Percentiles rank a stretch among this genome's conserved stretches.
These are phyloP conservation scores for Endocalyx cinctus DNA, from an alignment of 2,329 filamentous ascomycete species.

Conservation along the genomic window DNA sequence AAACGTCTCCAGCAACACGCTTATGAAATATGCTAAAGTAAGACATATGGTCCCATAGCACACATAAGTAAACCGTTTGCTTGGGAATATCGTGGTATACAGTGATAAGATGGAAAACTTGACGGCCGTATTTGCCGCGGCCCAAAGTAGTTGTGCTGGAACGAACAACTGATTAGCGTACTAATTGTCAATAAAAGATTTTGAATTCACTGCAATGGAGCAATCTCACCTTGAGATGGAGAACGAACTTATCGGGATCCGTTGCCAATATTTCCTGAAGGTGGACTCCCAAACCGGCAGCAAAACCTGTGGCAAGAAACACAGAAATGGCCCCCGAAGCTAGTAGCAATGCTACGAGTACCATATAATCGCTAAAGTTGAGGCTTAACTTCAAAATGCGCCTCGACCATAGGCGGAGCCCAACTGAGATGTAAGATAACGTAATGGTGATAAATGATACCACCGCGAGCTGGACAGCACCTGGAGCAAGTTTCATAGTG, in stretches of 20 bases:
- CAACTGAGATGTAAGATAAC: constrained; percentile 5
- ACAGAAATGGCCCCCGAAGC: neutral
- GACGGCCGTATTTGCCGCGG: constrained; percentile 10
- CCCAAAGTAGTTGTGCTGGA: constrained; percentile 8
- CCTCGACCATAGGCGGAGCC: constrained; percentile 11
- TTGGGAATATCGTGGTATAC: constrained; percentile 11
- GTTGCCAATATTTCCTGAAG: constrained; percentile 1
- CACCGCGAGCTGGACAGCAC: constrained; percentile 1
- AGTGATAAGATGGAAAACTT: constrained; percentile 13
- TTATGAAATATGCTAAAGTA: constrained; percentile 4
- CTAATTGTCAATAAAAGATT: neutral
- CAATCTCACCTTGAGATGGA: constrained; percentile 1
- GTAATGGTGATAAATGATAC: constrained; percentile 2
- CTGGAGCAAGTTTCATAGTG: constrained; percentile 5
- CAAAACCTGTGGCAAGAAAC: neutral
- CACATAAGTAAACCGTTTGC: constrained; percentile 1
- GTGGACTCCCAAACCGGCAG: constrained; percentile 1
- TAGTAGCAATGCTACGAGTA: constrained; percentile 5
- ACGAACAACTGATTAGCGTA: constrained; percentile 1
- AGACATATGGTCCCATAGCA: constrained; percentile 8
- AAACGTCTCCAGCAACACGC: constrained; percentile 8
- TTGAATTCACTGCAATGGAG: neutral
- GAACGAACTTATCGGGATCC: neutral
- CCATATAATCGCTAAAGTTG: constrained; percentile 13
- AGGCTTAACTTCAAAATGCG: constrained; percentile 1